Conservation (phyloP, 345 rosid species). For the Dipteronia dyeriana region DNA sequence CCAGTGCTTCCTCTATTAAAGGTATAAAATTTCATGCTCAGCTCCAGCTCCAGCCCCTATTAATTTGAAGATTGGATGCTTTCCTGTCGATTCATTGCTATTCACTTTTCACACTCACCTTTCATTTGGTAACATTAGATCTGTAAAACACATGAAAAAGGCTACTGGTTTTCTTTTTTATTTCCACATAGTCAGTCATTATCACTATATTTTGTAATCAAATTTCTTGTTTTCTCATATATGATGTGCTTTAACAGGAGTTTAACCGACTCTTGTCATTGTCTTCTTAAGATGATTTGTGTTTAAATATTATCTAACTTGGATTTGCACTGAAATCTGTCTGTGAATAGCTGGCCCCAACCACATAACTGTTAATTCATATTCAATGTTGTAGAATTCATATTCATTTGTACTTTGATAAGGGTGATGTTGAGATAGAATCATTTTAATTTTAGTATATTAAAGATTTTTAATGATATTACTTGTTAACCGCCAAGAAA, state of each 20-base stretch:
- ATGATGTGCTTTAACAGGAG: too few relatives aligned
- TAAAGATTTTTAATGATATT: too few relatives aligned
- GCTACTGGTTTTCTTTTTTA: slow-evolving; percentile 4
- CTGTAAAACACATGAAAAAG: neutral
- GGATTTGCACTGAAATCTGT: slow-evolving; percentile 7
- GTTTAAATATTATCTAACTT: too few relatives aligned
- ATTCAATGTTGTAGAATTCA: too few relatives aligned
- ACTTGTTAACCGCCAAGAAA: too few relatives aligned
- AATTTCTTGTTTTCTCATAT: too few relatives aligned
- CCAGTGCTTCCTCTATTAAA: slow-evolving; percentile 88
- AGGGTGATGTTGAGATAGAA: neutral
- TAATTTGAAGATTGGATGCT: slow-evolving; percentile 10
- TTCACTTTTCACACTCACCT: slow-evolving; percentile 10
- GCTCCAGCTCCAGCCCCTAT: neutral
- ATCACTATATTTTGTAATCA: neutral
- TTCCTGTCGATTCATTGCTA: neutral
- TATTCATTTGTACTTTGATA: neutral
- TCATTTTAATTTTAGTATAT: neutral
- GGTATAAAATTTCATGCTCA: slow-evolving; percentile 38
- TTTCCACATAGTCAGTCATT: neutral
- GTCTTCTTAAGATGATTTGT: too few relatives aligned
- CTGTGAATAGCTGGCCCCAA: neutral
- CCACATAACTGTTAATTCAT: neutral
- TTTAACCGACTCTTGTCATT: too few relatives aligned
- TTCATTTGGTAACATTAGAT: too few relatives aligned